A percentile compares a stretch with the other conserved stretches of the same genome.
Conservation (phyloP, 306 rosid species). For the Fagus sylvatica region DNA sequence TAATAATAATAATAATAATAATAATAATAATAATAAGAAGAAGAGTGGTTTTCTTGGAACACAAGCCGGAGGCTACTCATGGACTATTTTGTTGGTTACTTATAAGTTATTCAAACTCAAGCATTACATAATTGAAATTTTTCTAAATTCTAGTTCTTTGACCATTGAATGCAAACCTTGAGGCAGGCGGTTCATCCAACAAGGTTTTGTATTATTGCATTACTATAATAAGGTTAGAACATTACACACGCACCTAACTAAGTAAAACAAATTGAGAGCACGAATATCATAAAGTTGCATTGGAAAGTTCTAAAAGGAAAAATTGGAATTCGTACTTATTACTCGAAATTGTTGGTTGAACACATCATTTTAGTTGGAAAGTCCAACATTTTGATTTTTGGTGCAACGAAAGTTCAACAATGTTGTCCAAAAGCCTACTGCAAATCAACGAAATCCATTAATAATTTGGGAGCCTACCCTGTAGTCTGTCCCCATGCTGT, state of each 20-base stretch:
- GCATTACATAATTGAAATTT: conserved; percentile 25
- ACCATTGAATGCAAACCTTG: conserved; percentile 48
- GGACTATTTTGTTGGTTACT: too few species aligned
- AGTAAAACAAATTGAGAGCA: not conserved
- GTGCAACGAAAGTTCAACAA: conserved; percentile 17
- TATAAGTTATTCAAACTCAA: not conserved
- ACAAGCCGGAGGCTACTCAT: too few species aligned
- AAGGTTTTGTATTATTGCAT: conserved; percentile 17
- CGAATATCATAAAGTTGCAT: conserved; percentile 15
- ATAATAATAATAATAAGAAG: too few species aligned
- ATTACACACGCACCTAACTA: conserved; percentile 4
- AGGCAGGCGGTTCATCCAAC: conserved; percentile 37
- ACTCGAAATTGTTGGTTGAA: conserved; percentile 19
- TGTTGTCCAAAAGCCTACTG: not conserved
- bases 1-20: too few species aligned
- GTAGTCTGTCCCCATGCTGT: not conserved
- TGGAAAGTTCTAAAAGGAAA: not conserved
- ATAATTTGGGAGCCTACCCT: not conserved
- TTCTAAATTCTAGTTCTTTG: conserved; percentile 41
- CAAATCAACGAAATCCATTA: not conserved
- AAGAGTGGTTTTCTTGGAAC: too few species aligned
- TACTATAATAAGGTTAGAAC: not conserved
- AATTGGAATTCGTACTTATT: conserved; percentile 11
- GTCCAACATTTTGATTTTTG: not conserved
- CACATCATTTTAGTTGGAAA: conserved; percentile 23